Conservation (phyloP, 495 filamentous ascomycete genomes). For the Aspergillus olivimuriae region DNA sequence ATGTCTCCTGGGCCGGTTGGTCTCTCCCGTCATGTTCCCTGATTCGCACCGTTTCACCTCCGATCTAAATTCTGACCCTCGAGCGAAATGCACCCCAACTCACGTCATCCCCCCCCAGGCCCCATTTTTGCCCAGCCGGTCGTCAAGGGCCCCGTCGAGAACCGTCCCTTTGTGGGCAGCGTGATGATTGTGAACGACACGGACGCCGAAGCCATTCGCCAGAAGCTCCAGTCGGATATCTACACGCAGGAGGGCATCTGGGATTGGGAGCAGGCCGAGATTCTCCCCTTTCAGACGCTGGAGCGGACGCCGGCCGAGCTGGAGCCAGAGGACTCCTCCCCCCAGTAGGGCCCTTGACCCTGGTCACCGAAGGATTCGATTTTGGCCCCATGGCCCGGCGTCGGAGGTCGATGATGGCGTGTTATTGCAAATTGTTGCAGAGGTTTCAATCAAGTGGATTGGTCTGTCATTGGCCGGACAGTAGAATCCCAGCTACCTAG, state of each 20-base stretch:
- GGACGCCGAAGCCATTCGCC: background rate
- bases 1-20: slow-evolving; percentile 1
- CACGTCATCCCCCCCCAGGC: background rate
- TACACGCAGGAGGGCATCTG: background rate
- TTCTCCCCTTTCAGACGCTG: background rate
- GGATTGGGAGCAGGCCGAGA: background rate
- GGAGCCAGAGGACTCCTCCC: too few relatives aligned
- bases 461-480: too few relatives aligned
- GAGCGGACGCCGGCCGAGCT: too few relatives aligned
- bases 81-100: too few relatives aligned
- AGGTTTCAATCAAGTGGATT: too few relatives aligned
- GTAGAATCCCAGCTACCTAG: too few relatives aligned
- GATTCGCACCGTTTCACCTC: background rate
- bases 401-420: too few relatives aligned
- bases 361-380: too few relatives aligned
- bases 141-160: background rate
- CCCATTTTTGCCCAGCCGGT: background rate
- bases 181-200: slow-evolving; percentile 1
- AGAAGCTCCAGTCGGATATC: background rate
- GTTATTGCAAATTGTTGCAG: too few relatives aligned
- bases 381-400: too few relatives aligned
- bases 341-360: too few relatives aligned
- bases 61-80: too few relatives aligned
- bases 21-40: background rate
- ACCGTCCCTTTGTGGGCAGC: background rate